These are phyloP conservation scores for Leccinum pachyderme DNA, from an alignment of 1,284 basidiomycete genomes.

Conservation along the genomic window DNA sequence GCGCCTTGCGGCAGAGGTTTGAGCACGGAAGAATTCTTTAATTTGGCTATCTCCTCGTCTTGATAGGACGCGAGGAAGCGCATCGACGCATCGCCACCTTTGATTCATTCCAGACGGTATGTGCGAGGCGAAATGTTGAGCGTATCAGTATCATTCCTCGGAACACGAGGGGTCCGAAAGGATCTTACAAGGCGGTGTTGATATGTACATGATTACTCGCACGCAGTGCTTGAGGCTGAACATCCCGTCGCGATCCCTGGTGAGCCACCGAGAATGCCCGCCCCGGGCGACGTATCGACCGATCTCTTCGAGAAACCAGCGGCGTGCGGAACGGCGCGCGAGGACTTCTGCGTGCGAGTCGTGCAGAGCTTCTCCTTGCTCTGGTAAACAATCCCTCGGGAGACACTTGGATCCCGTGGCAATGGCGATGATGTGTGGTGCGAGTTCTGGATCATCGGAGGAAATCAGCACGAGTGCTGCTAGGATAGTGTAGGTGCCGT, in stretches of 20 bases:
- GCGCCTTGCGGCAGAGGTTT: conserved; percentile 36
- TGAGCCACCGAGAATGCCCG: conserved; percentile 46
- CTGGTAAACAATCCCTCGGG: conserved; percentile 61
- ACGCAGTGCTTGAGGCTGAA: conserved; percentile 54
- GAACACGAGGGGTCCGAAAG: background rate
- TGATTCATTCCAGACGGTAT: background rate
- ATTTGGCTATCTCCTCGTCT: conserved; percentile 62
- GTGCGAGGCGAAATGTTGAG: background rate
- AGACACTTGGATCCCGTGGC: conserved; percentile 89
- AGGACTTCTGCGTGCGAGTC: conserved; percentile 92
- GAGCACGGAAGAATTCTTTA: conserved; percentile 53
- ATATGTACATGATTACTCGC: conserved; percentile 74
- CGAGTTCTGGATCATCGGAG: conserved; percentile 1
- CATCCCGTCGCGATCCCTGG: conserved; percentile 34
- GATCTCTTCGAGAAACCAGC: conserved; percentile 81
- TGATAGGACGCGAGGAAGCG: conserved; percentile 71
- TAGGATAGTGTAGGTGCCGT: conserved; percentile 56
- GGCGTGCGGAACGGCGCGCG: conserved; percentile 73
- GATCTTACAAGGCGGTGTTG: conserved; percentile 81
- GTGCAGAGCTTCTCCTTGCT: conserved; percentile 79
- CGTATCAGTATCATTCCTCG: conserved; percentile 1
- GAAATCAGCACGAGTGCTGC: conserved; percentile 55
- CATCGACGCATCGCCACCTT: conserved; percentile 91
- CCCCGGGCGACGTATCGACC: conserved; percentile 30
- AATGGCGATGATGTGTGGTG: conserved; percentile 60